These are phyloP conservation scores for Candida dajiaensis DNA, from an alignment of 805 yeast genomes.

Conservation along the genomic window DNA sequence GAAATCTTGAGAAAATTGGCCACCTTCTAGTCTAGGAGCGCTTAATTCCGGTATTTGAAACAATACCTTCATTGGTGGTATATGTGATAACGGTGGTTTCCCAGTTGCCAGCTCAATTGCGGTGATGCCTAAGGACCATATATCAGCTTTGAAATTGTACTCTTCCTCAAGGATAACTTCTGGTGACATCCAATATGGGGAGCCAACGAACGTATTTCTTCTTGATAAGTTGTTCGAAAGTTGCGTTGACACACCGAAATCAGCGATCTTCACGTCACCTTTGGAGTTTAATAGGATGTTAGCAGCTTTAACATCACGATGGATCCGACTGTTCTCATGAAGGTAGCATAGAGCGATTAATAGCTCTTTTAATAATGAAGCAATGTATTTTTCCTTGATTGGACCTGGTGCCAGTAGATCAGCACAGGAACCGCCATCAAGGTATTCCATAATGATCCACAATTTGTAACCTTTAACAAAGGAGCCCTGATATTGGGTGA, in stretches of 20 bases:
- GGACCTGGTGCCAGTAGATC: slow-evolving; percentile 79
- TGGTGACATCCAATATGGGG: slow-evolving; percentile 99
- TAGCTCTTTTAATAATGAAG: slow-evolving; percentile 76
- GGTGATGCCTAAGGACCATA: slow-evolving; percentile 96
- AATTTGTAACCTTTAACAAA: slow-evolving; percentile 81
- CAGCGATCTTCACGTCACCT: slow-evolving; percentile 85
- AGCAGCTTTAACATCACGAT: slow-evolving; percentile 92
- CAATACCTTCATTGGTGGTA: slow-evolving; percentile 33
- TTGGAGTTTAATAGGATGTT: slow-evolving; percentile 65
- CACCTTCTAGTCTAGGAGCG: slow-evolving; percentile 89
- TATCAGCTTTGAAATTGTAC: slow-evolving; percentile 84
- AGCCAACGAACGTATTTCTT: slow-evolving; percentile 66
- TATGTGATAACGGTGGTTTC: slow-evolving; percentile 93
- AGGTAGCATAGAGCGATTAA: slow-evolving; percentile 64
- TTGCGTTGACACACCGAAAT: slow-evolving; percentile 92
- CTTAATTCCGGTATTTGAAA: slow-evolving; percentile 48
- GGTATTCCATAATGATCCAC: slow-evolving; percentile 96
- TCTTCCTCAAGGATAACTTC: slow-evolving; percentile 92
- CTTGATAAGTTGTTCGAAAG: slow-evolving; percentile 59
- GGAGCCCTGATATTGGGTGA: slow-evolving; percentile 87
- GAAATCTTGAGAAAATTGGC: slow-evolving; percentile 61
- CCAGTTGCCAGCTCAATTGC: slow-evolving; percentile 92
- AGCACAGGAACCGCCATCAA: slow-evolving; percentile 88
- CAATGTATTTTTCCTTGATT: slow-evolving; percentile 77
- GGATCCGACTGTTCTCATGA: slow-evolving; percentile 77